phyloP scores from a whole-genome alignment of 805 yeast species.

The Wickerhamomyces mucosus region DNA sequence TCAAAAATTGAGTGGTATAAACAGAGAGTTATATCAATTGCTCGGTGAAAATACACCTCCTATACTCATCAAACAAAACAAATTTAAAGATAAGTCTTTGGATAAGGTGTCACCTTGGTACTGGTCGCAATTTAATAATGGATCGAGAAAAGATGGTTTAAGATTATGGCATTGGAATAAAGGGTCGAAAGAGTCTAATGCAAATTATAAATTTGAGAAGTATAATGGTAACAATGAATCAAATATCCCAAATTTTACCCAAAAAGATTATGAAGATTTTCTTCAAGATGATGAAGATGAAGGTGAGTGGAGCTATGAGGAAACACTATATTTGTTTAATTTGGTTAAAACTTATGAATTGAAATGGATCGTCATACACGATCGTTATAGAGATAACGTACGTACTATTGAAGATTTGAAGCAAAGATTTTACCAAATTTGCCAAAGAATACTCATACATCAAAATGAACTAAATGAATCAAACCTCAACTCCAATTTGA shows the following conservation, averaged over 20 bases:
- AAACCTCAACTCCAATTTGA: constrained; percentile 40
- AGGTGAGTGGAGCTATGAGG: constrained; percentile 58
- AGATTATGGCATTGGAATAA: constrained; percentile 79
- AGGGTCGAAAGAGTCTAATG: constrained; percentile 37
- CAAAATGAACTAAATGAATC: constrained; percentile 30
- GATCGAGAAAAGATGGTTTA: constrained; percentile 40
- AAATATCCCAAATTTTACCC: constrained; percentile 58
- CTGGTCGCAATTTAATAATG: constrained; percentile 48
- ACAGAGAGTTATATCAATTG: constrained; percentile 78
- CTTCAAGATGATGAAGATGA: constrained; percentile 20
- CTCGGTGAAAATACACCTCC: constrained; percentile 93
- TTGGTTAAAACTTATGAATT: constrained; percentile 43
- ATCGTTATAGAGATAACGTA: constrained; percentile 35
- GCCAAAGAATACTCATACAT: constrained; percentile 41
- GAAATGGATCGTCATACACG: constrained; percentile 59
- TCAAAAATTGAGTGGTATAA: constrained; percentile 48
- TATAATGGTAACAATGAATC: constrained; percentile 57
- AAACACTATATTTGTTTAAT: constrained; percentile 71
- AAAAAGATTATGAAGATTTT: constrained; percentile 48
- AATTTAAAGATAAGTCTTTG: constrained; percentile 53
- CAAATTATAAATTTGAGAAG: constrained; percentile 58
- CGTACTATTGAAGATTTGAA: constrained; percentile 73
- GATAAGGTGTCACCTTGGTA: constrained; percentile 81
- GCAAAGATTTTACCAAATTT: constrained; percentile 66
- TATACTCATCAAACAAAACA: constrained; percentile 39